phyloP scores from a whole-genome alignment of 2,329 filamentous ascomycete genomes.

The Trichoderma citrinoviride region DNA sequence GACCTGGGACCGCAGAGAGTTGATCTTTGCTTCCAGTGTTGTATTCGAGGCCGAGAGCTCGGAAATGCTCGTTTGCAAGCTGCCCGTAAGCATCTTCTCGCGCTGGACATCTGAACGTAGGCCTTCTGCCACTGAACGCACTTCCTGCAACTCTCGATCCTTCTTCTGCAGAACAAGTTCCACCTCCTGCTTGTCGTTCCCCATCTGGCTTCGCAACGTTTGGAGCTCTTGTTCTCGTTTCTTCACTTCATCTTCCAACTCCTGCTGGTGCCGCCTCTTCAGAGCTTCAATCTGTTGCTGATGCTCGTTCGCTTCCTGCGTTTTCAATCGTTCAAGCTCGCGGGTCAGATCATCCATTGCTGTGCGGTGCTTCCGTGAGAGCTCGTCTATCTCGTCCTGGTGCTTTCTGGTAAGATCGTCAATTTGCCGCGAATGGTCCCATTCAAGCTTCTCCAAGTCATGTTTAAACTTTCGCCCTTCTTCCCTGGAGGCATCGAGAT shows the following conservation, averaged over 20 bases:
- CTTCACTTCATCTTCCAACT: constrained; percentile 63
- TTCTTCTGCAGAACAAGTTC: constrained; percentile 49
- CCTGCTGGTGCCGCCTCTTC: constrained; percentile 59
- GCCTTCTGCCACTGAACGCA: constrained; percentile 44
- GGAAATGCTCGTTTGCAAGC: constrained; percentile 51
- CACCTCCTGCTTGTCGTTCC: constrained; percentile 52
- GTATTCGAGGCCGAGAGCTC: constrained; percentile 61
- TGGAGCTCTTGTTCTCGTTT: constrained; percentile 61
- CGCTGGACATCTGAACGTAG: constrained; percentile 54
- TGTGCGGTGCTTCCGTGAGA: constrained; percentile 36
- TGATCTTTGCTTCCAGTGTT: constrained; percentile 70
- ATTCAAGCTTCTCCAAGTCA: constrained; percentile 38
- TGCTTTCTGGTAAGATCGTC: constrained; percentile 46
- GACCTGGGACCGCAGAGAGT: constrained; percentile 75
- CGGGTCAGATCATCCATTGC: constrained; percentile 41
- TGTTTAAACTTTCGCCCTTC: constrained; percentile 37
- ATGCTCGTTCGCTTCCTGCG: constrained; percentile 55
- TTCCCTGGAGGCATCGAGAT: constrained; percentile 51
- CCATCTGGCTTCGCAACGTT: constrained; percentile 56
- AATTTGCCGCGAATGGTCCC: constrained; percentile 49
- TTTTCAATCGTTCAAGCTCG: constrained; percentile 44
- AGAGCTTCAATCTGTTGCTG: constrained; percentile 66
- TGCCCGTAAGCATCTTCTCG: constrained; percentile 62
- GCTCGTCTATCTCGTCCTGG: constrained; percentile 36
- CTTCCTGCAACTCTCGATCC: constrained; percentile 53